A percentile compares a stretch with the other conserved stretches of the same genome.
Evolutionary conservation across 768 basidiomycete genomes (phyloP).

Genomic region (Amanita polypyramis): DNA sequence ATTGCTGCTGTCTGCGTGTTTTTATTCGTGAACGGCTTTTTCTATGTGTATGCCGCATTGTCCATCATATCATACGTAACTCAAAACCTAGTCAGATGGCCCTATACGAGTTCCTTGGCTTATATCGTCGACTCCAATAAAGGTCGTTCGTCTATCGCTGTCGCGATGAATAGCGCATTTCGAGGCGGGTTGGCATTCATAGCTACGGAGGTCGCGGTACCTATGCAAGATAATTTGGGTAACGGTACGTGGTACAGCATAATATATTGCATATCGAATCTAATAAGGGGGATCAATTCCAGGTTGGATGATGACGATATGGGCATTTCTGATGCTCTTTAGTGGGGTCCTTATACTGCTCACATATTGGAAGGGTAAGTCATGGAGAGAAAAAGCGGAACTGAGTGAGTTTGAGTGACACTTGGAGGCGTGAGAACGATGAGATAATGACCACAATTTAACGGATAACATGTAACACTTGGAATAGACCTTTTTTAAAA

Average conservation of each 20-base stretch:
- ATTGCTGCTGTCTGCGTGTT: constrained; percentile 61
- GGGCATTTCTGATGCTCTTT: constrained; percentile 36
- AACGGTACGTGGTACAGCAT: constrained; percentile 4
- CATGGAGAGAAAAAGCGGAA: constrained; percentile 37
- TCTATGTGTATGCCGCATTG: constrained; percentile 46
- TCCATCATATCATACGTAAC: neutral
- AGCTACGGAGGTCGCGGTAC: constrained; percentile 63
- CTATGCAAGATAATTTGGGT: constrained; percentile 42
- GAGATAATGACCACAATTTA: no score
- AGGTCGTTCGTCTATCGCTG: constrained; percentile 68
- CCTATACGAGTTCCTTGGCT: constrained; percentile 63
- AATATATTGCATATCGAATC: neutral
- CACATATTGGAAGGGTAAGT: constrained; percentile 44
- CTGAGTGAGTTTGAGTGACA: neutral
- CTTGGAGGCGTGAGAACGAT: neutral
- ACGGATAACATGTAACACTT: no score
- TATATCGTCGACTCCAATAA: constrained; percentile 84
- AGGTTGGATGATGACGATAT: constrained; percentile 65
- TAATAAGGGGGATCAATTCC: constrained; percentile 36
- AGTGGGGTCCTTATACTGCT: constrained; percentile 48
- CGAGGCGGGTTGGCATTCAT: constrained; percentile 62
- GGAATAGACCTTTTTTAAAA: no score
- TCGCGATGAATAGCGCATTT: constrained; percentile 68
- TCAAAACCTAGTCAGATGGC: constrained; percentile 4
- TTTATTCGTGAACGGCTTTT: constrained; percentile 66